Evolutionary conservation across 1,284 basidiomycete species (phyloP), one percentile per base, ranked within the genome.

Genomic region (Porodaedalea pini): DNA sequence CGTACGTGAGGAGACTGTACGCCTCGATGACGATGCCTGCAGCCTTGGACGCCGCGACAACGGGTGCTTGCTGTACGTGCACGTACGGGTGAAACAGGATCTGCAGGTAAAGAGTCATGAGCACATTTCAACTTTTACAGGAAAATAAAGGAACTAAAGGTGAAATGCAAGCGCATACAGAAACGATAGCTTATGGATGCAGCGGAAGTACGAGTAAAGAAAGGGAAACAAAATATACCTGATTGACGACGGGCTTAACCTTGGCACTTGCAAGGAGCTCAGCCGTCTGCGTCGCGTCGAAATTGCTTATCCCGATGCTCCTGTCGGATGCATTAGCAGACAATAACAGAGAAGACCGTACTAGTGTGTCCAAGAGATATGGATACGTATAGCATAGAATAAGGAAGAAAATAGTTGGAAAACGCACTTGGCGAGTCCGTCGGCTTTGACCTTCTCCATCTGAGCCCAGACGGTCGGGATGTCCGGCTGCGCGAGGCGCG

Each of bases 231-330:
- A n/a, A 2, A 62, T 69, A 43, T 29, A 82, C 85, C 71, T 90
- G 89, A 68, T 90, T 90, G 43, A 85, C 86, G 2, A 80, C 83
- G 0, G 86, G 88, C 47, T 78, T 77, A 61, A 86, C 69, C 56
- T 79, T 80, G 1, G 82, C 82, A 2, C 75, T 71, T 51, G 76
- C 75, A 32, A 88, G 65, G 8, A 90, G 68, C 23, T 73, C 73
- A 63, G 82, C 71, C 37, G 89, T 75, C 40, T 84, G 74, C 2
- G 74, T 66, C 23, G 84, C 72, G n/a, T 71, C 69, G 67, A 85
- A 89, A 71, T 90, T 91, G 69, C 82, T 85, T 21, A 90, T 83
- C n/a, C 88, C 88, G 55, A 89, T 87, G 61, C 81, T 85, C 79
- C 83, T 87, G 56, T 8, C 36, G 36, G 11, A 37, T 37, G n/a